A percentile compares a stretch with the other conserved stretches of the same genome.
Evolutionary conservation across 2,329 filamentous ascomycete genomes (phyloP).

Genomic region (Leptographium lundbergii): DNA sequence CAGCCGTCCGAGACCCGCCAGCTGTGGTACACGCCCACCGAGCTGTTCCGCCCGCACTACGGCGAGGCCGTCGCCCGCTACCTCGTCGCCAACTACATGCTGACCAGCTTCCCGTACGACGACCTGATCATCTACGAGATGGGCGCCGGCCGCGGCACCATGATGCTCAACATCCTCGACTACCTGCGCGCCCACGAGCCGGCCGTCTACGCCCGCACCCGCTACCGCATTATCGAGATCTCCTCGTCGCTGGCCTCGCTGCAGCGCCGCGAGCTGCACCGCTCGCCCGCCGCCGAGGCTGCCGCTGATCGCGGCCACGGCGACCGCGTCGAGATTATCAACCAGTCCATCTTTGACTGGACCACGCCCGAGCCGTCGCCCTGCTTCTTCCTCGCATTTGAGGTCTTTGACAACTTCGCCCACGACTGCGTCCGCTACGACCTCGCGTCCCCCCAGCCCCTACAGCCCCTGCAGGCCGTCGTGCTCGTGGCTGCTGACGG

Average conservation of each 20-base stretch:
- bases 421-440: conserved; percentile 94
- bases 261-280: conserved; percentile 54
- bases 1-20: conserved; percentile 65
- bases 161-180: conserved; percentile 97
- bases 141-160: conserved; percentile 90
- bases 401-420: conserved; percentile 97
- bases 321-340: conserved; percentile 86
- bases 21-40: conserved; percentile 96
- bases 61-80: conserved; percentile 96
- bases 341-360: conserved; percentile 93
- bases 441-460: conserved; percentile 61
- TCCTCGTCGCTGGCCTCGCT: conserved; percentile 66
- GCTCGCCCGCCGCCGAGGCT: conserved; percentile 1
- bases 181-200: conserved; percentile 85
- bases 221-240: conserved; percentile 94
- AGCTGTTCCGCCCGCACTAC: conserved; percentile 93
- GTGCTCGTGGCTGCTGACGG: conserved; percentile 76
- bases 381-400: conserved; percentile 94
- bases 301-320: conserved; percentile 57
- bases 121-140: conserved; percentile 98
- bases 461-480: conserved; percentile 75
- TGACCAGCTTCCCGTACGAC: conserved; percentile 87
- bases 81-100: conserved; percentile 88
- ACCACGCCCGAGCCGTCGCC: conserved; percentile 73
- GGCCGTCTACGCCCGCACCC: conserved; percentile 84